These are phyloP conservation scores for Mucuna pruriens DNA, from an alignment of 306 rosid species.

Conservation along the genomic window DNA sequence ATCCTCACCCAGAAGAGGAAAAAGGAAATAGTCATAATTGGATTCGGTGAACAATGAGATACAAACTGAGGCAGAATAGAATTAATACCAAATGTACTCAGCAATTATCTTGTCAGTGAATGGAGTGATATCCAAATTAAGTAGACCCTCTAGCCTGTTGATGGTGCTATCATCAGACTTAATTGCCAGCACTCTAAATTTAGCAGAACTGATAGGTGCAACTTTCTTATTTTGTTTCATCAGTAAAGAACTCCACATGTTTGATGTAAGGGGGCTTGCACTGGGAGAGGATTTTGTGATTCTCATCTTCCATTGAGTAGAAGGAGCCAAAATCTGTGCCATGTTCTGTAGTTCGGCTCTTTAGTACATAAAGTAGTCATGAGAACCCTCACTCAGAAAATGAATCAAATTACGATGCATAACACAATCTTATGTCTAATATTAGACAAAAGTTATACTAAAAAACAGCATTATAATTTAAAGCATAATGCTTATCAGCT, in stretches of 20 bases:
- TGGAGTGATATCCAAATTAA: slow-evolving; percentile 83
- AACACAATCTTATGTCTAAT: not conserved
- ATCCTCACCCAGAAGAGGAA: slow-evolving; percentile 30
- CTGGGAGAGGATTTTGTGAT: slow-evolving; percentile 54
- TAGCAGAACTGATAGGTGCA: slow-evolving; percentile 52
- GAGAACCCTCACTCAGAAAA: slow-evolving; percentile 19
- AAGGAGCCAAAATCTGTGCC: slow-evolving; percentile 99
- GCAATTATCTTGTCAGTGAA: slow-evolving; percentile 90
- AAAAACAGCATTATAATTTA: not conserved
- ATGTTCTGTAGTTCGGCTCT: slow-evolving; percentile 65
- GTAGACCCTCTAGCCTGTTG: slow-evolving; percentile 79
- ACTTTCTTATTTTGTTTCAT: slow-evolving; percentile 75
- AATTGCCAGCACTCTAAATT: slow-evolving; percentile 64
- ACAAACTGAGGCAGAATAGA: not conserved
- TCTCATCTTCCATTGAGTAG: slow-evolving; percentile 84
- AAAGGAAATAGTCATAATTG: slow-evolving; percentile 1
- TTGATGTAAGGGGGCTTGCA: slow-evolving; percentile 65
- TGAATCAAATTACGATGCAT: not conserved
- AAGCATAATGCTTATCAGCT: slow-evolving; percentile 15
- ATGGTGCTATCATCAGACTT: slow-evolving; percentile 67
- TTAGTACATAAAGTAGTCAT: slow-evolving; percentile 32
- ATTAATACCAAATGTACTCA: slow-evolving; percentile 88
- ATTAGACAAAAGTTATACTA: not conserved
- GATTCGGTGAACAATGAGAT: not conserved
- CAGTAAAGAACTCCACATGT: slow-evolving; percentile 78